Evolutionary conservation across 768 basidiomycete species (phyloP).

Genomic region (Podaxis pistillaris): DNA sequence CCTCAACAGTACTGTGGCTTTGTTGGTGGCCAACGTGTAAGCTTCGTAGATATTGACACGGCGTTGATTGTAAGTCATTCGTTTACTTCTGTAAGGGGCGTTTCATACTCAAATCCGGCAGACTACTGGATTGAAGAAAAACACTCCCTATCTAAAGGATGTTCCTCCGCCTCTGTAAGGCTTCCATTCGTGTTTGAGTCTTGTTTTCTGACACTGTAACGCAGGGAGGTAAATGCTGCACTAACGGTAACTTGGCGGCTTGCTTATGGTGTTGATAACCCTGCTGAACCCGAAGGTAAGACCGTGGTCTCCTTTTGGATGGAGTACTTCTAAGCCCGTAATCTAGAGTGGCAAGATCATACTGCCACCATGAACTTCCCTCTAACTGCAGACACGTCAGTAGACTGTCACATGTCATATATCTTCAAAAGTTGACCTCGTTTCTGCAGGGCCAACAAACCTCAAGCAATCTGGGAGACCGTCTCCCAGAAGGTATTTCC

Average conservation of each 20-base stretch:
- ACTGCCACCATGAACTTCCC: not conserved
- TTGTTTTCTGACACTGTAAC: not conserved
- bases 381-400: not conserved
- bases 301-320: not conserved
- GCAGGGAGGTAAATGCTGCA: not conserved
- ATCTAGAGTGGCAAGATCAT: not conserved
- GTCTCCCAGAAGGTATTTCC: not conserved
- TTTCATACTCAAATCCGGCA: constrained; percentile 18
- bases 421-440: not conserved
- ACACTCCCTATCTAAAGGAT: not conserved
- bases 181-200: not conserved
- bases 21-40: not conserved
- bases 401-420: not conserved
- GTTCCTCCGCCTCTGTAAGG: constrained; percentile 55
- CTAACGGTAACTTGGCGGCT: constrained; percentile 52
- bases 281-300: constrained; percentile 54
- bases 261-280: constrained; percentile 55
- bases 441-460: not conserved
- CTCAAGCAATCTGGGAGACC: not conserved
- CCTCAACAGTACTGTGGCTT: constrained; percentile 23
- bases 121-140: constrained; percentile 48
- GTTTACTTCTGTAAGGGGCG: not conserved
- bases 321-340: not conserved
- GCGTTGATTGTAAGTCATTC: constrained; percentile 33
- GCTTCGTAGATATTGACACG: not conserved